A percentile compares a stretch with the other conserved stretches of the same genome.
Evolutionary conservation across 2,329 filamentous ascomycete genomes (phyloP).

Genomic region (Xylariaceae sp.): DNA sequence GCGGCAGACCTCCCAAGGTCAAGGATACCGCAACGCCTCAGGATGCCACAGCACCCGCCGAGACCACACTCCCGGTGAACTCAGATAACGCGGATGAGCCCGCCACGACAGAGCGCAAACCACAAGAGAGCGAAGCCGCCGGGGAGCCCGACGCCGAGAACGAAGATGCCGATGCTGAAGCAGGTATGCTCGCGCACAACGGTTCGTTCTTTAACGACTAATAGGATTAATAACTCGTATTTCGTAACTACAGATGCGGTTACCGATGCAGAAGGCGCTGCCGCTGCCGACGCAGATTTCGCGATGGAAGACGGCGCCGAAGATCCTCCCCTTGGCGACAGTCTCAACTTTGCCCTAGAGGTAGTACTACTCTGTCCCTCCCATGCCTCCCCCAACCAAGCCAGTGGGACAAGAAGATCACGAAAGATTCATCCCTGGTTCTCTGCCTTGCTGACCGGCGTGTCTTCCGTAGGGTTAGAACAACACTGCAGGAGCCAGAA

Average conservation of each 20-base stretch:
- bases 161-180: conserved; percentile 23
- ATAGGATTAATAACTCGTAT: conserved; percentile 8
- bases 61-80: conserved; percentile 22
- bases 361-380: conserved; percentile 19
- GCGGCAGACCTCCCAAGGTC: conserved; percentile 36
- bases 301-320: conserved; percentile 24
- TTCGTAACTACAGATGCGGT: conserved; percentile 9
- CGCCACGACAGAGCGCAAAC: conserved; percentile 23
- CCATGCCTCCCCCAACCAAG: neutral
- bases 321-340: conserved; percentile 7
- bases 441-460: conserved; percentile 27
- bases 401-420: neutral
- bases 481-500: conserved; percentile 19
- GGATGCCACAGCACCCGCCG: conserved; percentile 28
- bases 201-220: neutral
- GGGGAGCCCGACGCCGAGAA: conserved; percentile 31
- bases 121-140: conserved; percentile 29
- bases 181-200: conserved; percentile 15
- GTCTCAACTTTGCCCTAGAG: conserved; percentile 20
- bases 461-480: conserved; percentile 33
- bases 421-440: neutral
- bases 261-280: conserved; percentile 19
- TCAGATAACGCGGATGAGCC: conserved; percentile 21
- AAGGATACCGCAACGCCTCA: conserved; percentile 14
- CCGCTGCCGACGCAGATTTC: conserved; percentile 20